Percentiles rank a stretch among this genome's conserved stretches.
phyloP scores from a whole-genome alignment of 192 early-diverging fungal genomes.

The Nowakowskiella sp. region DNA sequence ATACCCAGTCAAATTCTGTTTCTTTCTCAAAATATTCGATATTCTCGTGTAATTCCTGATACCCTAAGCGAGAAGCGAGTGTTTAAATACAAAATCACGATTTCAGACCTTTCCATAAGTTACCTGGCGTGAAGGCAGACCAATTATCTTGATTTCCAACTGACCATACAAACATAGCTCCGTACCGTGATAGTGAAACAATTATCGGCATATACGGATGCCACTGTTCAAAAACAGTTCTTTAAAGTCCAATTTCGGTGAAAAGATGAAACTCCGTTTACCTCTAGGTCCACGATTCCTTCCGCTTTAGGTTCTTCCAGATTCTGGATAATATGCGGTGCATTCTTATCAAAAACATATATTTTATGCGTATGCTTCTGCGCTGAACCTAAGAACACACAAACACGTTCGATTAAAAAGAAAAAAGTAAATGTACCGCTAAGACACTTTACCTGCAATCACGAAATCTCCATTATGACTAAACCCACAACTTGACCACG shows the following conservation, averaged over 20 bases:
- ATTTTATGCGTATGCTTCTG: constrained; percentile 89
- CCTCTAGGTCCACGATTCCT: constrained; percentile 66
- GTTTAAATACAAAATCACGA: no score
- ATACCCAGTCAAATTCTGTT: no score
- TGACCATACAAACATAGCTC: constrained; percentile 83
- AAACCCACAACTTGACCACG: constrained; percentile 85
- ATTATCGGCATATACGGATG: constrained; percentile 82
- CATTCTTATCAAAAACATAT: constrained; percentile 84
- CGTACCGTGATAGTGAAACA: constrained; percentile 71
- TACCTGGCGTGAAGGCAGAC: constrained; percentile 84
- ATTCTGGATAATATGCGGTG: constrained; percentile 78
- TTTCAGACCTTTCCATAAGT: no score
- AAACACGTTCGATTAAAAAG: constrained; percentile 11
- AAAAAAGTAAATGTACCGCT: constrained; percentile 16
- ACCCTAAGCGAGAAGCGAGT: no score
- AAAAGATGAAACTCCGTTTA: constrained; percentile 28
- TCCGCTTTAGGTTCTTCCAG: constrained; percentile 82
- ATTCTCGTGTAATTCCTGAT: no score
- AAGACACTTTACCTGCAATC: constrained; percentile 53
- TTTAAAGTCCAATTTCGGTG: no score
- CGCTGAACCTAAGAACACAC: constrained; percentile 48
- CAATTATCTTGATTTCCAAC: constrained; percentile 74
- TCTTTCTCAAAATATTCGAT: no score
- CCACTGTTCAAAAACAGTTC: constrained; percentile 46
- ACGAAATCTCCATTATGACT: constrained; percentile 87